These are phyloP conservation scores for Cryphonectria radicalis DNA, from an alignment of 2,329 filamentous ascomycete species.

Conservation along the genomic window DNA sequence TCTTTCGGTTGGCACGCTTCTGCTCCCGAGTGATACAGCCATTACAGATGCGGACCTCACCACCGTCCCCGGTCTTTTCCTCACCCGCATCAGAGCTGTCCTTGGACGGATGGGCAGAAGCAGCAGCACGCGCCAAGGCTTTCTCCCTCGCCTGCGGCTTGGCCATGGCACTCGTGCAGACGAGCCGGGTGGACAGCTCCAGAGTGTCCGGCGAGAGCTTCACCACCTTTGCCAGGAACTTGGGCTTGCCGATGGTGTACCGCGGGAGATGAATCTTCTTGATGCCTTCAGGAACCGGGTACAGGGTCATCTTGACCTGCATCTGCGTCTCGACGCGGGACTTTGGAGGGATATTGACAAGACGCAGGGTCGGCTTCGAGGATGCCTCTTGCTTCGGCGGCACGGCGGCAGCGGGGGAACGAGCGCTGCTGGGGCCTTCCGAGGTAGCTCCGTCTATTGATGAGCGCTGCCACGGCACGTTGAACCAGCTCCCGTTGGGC, in stretches of 20 bases:
- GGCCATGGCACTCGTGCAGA: slow-evolving; percentile 91
- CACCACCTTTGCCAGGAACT: slow-evolving; percentile 77
- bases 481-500: slow-evolving; percentile 32
- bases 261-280: slow-evolving; percentile 84
- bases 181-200: slow-evolving; percentile 79
- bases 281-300: slow-evolving; percentile 73
- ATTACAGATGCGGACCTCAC: slow-evolving; percentile 88
- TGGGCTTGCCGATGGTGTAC: slow-evolving; percentile 93
- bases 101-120: slow-evolving; percentile 40
- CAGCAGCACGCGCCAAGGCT: slow-evolving; percentile 66
- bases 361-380: slow-evolving; percentile 46
- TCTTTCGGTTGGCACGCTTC: slow-evolving; percentile 90
- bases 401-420: background rate
- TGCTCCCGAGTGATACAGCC: slow-evolving; percentile 92
- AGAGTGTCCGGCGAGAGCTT: slow-evolving; percentile 72
- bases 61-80: slow-evolving; percentile 80
- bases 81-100: slow-evolving; percentile 52
- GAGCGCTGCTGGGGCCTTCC: slow-evolving; percentile 23
- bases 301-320: slow-evolving; percentile 79
- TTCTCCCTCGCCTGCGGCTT: slow-evolving; percentile 67
- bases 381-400: slow-evolving; percentile 29
- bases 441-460: slow-evolving; percentile 13
- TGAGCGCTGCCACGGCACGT: slow-evolving; percentile 42
- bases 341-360: slow-evolving; percentile 71
- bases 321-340: slow-evolving; percentile 97